These are phyloP conservation scores for Forsythia viridissima DNA, from an alignment of 257 asterid species.

Conservation along the genomic window DNA sequence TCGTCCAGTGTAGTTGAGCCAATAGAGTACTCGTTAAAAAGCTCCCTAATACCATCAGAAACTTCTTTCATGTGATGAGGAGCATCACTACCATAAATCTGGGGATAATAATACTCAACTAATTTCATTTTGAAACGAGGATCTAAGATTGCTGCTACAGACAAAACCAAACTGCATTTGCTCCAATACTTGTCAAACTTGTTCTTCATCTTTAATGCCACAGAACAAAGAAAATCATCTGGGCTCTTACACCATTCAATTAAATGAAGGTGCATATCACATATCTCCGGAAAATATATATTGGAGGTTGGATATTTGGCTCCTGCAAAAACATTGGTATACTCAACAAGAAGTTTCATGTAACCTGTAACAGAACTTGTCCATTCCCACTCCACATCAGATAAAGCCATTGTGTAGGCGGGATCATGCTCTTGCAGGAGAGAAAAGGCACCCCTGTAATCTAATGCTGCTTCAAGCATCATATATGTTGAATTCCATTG, in stretches of 20 bases:
- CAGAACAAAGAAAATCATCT: constrained; percentile 66
- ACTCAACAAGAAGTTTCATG: constrained; percentile 69
- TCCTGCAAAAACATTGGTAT: constrained; percentile 52
- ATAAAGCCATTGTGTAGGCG: constrained; percentile 52
- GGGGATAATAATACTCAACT: constrained; percentile 78
- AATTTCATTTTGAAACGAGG: constrained; percentile 94
- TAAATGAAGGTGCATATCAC: constrained; percentile 79
- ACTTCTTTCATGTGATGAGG: constrained; percentile 62
- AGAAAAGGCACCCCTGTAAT: constrained; percentile 64
- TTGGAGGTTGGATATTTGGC: constrained; percentile 71
- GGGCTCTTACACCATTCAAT: constrained; percentile 85
- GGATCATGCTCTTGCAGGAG: constrained; percentile 66
- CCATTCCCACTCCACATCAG: constrained; percentile 87
- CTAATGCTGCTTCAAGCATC: constrained; percentile 83
- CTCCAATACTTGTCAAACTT: constrained; percentile 83
- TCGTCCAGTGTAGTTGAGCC: constrained; percentile 50
- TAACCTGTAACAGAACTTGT: constrained; percentile 51
- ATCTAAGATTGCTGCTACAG: constrained; percentile 82
- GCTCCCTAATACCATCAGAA: constrained; percentile 62
- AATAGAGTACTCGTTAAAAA: constrained; percentile 71
- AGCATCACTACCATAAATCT: constrained; percentile 66
- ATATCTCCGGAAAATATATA: constrained; percentile 72
- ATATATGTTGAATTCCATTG: constrained; percentile 77
- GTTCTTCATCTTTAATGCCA: constrained; percentile 75
- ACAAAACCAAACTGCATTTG: constrained; percentile 72